Evolutionary conservation across 495 filamentous ascomycete genomes (phyloP).

Genomic region (Aspergillus affinis): DNA sequence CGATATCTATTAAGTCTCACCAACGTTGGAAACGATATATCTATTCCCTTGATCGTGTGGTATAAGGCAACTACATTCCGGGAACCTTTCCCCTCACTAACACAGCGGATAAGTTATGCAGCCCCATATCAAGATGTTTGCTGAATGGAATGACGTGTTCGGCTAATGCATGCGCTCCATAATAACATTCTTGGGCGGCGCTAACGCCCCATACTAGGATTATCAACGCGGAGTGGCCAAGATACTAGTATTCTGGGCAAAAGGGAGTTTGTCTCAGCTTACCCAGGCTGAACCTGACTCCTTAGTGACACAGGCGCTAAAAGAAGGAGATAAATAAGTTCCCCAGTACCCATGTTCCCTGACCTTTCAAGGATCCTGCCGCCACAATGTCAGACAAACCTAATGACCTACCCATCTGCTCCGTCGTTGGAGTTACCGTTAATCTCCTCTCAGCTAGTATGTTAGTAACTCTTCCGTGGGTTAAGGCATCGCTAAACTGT

Average conservation of each 20-base stretch:
- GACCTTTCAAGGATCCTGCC: background rate
- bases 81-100: conserved; percentile 1
- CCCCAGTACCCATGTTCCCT: background rate
- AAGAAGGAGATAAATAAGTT: background rate
- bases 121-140: background rate
- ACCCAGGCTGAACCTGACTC: too few species aligned
- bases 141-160: conserved; percentile 6
- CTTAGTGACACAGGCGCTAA: too few species aligned
- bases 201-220: background rate
- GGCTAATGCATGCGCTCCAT: conserved; percentile 9
- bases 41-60: too few species aligned
- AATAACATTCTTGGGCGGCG: conserved; percentile 2
- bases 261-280: background rate
- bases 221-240: background rate
- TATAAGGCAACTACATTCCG: background rate
- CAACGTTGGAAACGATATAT: too few species aligned
- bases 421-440: background rate
- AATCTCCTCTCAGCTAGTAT: background rate
- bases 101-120: too few species aligned
- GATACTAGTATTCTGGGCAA: background rate
- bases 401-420: background rate
- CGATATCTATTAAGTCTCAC: too few species aligned
- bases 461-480: background rate
- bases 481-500: background rate
- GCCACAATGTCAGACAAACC: conserved; percentile 4